Conservation (phyloP, 495 filamentous ascomycete species). For the Hypoxylon cercidicola region DNA sequence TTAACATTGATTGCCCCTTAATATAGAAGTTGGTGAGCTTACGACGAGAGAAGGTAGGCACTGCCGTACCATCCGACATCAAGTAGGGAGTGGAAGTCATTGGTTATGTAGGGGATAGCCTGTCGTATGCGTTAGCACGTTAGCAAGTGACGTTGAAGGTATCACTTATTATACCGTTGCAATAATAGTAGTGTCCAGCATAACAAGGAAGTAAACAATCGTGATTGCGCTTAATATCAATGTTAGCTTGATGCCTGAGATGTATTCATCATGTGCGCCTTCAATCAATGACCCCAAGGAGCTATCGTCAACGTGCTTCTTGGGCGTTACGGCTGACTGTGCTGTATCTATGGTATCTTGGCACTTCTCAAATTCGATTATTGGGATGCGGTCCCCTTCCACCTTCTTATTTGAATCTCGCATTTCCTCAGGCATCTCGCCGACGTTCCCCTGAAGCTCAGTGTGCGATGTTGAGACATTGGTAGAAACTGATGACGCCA, state of each 20-base stretch:
- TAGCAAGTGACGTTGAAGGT: background rate
- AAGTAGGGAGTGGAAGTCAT: conserved; percentile 55
- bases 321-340: no score
- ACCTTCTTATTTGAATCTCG: background rate
- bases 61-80: conserved; percentile 67
- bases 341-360: background rate
- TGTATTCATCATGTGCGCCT: background rate
- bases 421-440: background rate
- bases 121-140: background rate
- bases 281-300: background rate
- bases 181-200: conserved; percentile 9
- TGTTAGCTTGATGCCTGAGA: background rate
- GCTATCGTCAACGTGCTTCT: background rate
- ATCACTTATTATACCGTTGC: background rate
- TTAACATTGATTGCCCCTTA: conserved; percentile 35
- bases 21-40: conserved; percentile 49
- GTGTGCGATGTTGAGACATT: background rate
- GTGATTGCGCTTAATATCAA: background rate
- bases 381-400: background rate
- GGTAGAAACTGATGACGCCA: conserved; percentile 7
- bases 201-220: conserved; percentile 4
- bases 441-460: background rate
- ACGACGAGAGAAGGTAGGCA: conserved; percentile 45
- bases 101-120: conserved; percentile 58
- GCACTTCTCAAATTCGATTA: background rate